Base-by-base conservation (phyloP, 768 basidiomycete species). In the Naganishia randhawae region DNA sequence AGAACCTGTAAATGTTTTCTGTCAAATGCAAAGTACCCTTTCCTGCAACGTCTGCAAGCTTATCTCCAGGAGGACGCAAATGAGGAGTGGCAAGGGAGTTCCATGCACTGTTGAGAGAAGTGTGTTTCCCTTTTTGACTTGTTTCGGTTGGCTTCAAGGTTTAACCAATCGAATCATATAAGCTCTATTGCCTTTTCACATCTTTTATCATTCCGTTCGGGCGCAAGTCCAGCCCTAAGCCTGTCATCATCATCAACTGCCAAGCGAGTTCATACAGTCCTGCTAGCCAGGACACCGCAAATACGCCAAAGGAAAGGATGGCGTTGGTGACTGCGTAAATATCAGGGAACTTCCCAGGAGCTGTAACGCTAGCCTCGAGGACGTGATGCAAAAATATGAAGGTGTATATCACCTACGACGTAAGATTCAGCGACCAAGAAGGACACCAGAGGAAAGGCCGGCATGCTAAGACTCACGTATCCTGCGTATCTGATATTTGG, bases 291-390 rank as follows among this genome's bases (percentile, higher is more conserved):
- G 85, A 83, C 32, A 91, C 77, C 8, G 83, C 85, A 76, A 97
- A 95, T 19, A 95, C 86, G 0, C 86, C 88, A 1, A 88, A 89
- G 74, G 88, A 87, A 51, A 93, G 75, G 17, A 92, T 84, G 2
- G 92, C 87, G 77, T 96, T 97, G 42, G 92, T 82, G 0, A 94
- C 91, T 0, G 89, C 82, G 76, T 86, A 96, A 45, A 96, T 78
- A 78, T 95, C 91, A 0, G 91, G 94, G 71, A 91, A 89, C 68
- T 88, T 87, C 6, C 84, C 73, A 4, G 92, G 91, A 9, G 92
- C 87, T 2, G 81, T 42, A 35, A 89, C 51, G 8, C 86, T 35
- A 33, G 85, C 45, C 76, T 96, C 92, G 25, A 87, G 76, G 25
- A 86, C 1, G 75, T 94, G 91, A 10, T 93, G 78, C 0, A 77